Evolutionary conservation across 164 flowering plant species (phyloP).

Genomic region (Vitis amurensis): DNA sequence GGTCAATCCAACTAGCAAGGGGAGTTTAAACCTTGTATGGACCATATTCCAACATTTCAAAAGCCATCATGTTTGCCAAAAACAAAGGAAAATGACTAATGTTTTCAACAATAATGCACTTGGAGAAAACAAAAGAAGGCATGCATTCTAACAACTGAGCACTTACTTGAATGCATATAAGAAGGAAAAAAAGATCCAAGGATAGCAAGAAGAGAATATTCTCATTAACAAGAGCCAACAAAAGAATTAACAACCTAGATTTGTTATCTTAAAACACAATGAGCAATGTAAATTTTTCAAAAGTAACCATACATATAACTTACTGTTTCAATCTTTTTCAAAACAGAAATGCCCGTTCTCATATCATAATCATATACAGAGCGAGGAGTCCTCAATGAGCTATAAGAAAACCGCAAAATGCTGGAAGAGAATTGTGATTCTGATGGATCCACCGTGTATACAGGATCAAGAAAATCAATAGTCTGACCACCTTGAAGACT

Average conservation of each 20-base stretch:
- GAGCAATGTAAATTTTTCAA: background rate
- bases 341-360: slow-evolving; percentile 65
- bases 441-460: slow-evolving; percentile 55
- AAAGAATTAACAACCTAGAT: background rate
- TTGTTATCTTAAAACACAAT: background rate
- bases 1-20: too few species aligned
- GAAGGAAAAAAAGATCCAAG: too few species aligned
- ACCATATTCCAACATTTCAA: too few species aligned
- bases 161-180: too few species aligned
- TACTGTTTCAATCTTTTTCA: slow-evolving; percentile 75
- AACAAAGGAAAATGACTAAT: too few species aligned
- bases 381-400: slow-evolving; percentile 84
- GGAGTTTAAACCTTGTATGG: too few species aligned
- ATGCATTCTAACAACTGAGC: too few species aligned
- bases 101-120: too few species aligned
- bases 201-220: background rate
- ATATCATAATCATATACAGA: slow-evolving; percentile 89
- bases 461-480: slow-evolving; percentile 76
- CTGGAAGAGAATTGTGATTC: slow-evolving; percentile 67
- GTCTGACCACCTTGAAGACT: slow-evolving; percentile 58
- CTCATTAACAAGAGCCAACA: background rate
- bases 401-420: slow-evolving; percentile 65
- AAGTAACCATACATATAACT: slow-evolving; percentile 12
- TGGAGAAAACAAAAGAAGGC: too few species aligned
- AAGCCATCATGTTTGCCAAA: too few species aligned